Conservation (phyloP, 805 yeast species). For the Metschnikowia bowlesiae region DNA sequence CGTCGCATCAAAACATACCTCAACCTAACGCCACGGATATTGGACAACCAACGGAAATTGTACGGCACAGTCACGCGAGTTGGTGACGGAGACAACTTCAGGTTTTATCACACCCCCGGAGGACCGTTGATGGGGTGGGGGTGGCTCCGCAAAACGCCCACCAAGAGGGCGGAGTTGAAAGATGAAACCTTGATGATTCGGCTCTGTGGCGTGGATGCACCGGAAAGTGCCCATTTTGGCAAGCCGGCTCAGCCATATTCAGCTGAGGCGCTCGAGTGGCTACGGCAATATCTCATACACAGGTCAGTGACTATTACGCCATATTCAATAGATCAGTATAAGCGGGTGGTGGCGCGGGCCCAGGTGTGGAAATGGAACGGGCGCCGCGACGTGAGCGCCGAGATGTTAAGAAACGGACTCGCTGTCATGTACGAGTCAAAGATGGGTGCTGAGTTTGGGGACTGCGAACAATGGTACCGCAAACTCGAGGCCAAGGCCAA, state of each 20-base stretch:
- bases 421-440: conserved; percentile 87
- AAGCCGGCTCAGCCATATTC: conserved; percentile 86
- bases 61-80: conserved; percentile 81
- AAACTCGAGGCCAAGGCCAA: conserved; percentile 60
- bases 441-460: conserved; percentile 80
- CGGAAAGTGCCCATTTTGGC: conserved; percentile 93
- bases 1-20: conserved; percentile 33
- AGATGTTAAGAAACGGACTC: conserved; percentile 79
- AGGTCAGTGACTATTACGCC: conserved; percentile 72
- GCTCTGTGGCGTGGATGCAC: conserved; percentile 93
- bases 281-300: conserved; percentile 61
- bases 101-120: conserved; percentile 91
- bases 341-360: conserved; percentile 79
- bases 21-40: conserved; percentile 33
- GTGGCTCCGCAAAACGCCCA: conserved; percentile 72
- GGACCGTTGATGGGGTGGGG: conserved; percentile 90
- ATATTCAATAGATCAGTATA: conserved; percentile 79
- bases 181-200: conserved; percentile 75
- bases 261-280: conserved; percentile 80
- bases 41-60: conserved; percentile 25
- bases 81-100: conserved; percentile 95
- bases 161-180: conserved; percentile 41
- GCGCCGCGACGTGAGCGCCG: conserved; percentile 73
- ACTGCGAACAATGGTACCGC: conserved; percentile 57
- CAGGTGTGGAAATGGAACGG: conserved; percentile 57